Conservation (phyloP, 169 alveolate species). For the Cryptosporidium sp. region DNA sequence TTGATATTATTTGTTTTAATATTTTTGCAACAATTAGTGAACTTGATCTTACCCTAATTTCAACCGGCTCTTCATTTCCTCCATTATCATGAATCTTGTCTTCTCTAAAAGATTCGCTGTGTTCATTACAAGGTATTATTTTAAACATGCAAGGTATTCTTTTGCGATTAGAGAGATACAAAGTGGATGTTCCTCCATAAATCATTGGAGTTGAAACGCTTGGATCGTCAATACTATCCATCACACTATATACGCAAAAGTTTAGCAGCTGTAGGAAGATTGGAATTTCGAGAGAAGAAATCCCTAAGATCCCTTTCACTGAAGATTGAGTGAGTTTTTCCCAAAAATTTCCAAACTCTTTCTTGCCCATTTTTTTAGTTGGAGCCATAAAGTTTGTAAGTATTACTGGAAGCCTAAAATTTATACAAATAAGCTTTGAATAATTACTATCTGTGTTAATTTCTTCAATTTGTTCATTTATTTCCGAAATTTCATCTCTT, state of each 20-base stretch:
- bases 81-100: neutral
- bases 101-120: neutral
- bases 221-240: neutral
- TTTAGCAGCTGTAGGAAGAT: slow-evolving; percentile 37
- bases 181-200: slow-evolving; percentile 44
- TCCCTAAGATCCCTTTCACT: slow-evolving; percentile 24
- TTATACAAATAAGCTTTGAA: slow-evolving; percentile 4
- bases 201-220: neutral
- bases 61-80: slow-evolving; percentile 1
- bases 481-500: slow-evolving; percentile 11
- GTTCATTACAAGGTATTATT: neutral
- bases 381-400: slow-evolving; percentile 65
- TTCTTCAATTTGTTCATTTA: neutral
- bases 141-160: slow-evolving; percentile 58
- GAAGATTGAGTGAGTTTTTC: slow-evolving; percentile 43
- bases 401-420: slow-evolving; percentile 53
- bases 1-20: slow-evolving; percentile 32
- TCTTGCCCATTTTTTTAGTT: slow-evolving; percentile 45
- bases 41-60: slow-evolving; percentile 53
- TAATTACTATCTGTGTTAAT: neutral
- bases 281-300: slow-evolving; percentile 39
- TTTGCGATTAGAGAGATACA: slow-evolving; percentile 18
- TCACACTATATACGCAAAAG: slow-evolving; percentile 9
- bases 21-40: slow-evolving; percentile 33
- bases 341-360: slow-evolving; percentile 66